These are phyloP conservation scores for Cruciata laevipes DNA, from an alignment of 257 asterid genomes.

Conservation along the genomic window DNA sequence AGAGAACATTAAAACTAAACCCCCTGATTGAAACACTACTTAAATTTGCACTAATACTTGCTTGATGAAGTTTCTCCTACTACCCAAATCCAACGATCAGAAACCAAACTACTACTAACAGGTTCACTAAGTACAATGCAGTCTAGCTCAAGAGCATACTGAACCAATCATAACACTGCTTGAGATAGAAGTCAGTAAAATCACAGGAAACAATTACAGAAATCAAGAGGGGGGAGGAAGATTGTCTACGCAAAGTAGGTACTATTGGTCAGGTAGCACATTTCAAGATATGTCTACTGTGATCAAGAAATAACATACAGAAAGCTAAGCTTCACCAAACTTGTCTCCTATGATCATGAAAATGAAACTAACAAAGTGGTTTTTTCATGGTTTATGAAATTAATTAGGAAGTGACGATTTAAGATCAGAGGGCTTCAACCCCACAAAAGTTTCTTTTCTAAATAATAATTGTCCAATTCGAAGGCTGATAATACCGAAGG, in stretches of 20 bases:
- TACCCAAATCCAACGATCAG: slow-evolving; percentile 74
- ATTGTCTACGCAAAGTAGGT: background rate
- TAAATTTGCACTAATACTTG: too few relatives aligned
- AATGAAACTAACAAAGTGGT: too few relatives aligned
- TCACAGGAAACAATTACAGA: background rate
- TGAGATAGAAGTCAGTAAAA: background rate
- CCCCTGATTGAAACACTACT: too few relatives aligned
- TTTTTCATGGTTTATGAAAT: too few relatives aligned
- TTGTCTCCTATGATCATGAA: background rate
- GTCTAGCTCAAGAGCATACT: slow-evolving; percentile 94
- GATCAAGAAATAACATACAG: background rate
- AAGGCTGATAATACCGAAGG: too few relatives aligned
- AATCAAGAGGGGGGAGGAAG: background rate
- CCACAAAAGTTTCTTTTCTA: background rate
- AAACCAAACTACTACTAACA: slow-evolving; percentile 55
- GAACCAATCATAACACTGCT: slow-evolving; percentile 7
- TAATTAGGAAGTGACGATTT: too few relatives aligned
- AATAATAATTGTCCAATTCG: too few relatives aligned
- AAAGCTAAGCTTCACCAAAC: background rate
- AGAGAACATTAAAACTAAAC: too few relatives aligned
- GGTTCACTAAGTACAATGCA: slow-evolving; percentile 56
- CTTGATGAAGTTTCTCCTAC: slow-evolving; percentile 61
- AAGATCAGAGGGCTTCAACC: too few relatives aligned
- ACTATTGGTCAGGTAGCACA: background rate
- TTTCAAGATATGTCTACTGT: background rate